These are phyloP conservation scores for Bacidia gigantensis DNA, from an alignment of 495 filamentous ascomycete species.

Conservation along the genomic window DNA sequence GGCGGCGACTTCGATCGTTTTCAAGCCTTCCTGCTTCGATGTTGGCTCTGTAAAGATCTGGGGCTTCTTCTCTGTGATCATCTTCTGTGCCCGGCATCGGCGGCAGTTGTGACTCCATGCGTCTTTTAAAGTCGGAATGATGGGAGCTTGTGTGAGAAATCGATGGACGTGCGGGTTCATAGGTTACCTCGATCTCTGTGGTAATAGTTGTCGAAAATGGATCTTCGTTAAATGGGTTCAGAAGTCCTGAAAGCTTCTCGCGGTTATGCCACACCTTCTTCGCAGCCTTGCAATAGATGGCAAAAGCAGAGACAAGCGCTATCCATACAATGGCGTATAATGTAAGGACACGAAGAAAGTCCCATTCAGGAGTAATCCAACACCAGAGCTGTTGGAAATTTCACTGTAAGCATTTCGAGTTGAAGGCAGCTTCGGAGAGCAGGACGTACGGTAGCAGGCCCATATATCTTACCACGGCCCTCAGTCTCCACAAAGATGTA, in stretches of 20 bases:
- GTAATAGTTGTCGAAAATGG: conserved; percentile 41
- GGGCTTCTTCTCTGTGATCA: background rate
- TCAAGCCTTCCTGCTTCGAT: conserved; percentile 10
- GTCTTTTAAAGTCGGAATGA: background rate
- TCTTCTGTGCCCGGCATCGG: conserved; percentile 2
- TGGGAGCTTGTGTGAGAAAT: conserved; percentile 2
- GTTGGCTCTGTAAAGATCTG: conserved; percentile 14
- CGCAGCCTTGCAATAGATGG: conserved; percentile 63
- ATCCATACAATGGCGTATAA: conserved; percentile 84
- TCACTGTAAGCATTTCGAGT: conserved; percentile 4
- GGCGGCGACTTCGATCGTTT: background rate
- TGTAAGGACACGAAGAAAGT: conserved; percentile 56
- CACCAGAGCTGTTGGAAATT: conserved; percentile 51
- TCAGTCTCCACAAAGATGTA: conserved; percentile 49
- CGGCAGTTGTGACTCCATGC: background rate
- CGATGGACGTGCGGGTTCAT: conserved; percentile 20
- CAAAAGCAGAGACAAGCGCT: conserved; percentile 51
- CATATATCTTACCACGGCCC: conserved; percentile 47
- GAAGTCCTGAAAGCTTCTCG: conserved; percentile 31
- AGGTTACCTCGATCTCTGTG: conserved; percentile 41
- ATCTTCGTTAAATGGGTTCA: conserved; percentile 31
- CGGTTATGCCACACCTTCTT: conserved; percentile 49
- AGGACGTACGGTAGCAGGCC: conserved; percentile 46
- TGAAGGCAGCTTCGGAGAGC: background rate
- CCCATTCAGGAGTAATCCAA: conserved; percentile 58